Evolutionary conservation across 2,329 filamentous ascomycete genomes (phyloP), one percentile per base, ranked within the genome.

Genomic region (Aureobasidium sp.): DNA sequence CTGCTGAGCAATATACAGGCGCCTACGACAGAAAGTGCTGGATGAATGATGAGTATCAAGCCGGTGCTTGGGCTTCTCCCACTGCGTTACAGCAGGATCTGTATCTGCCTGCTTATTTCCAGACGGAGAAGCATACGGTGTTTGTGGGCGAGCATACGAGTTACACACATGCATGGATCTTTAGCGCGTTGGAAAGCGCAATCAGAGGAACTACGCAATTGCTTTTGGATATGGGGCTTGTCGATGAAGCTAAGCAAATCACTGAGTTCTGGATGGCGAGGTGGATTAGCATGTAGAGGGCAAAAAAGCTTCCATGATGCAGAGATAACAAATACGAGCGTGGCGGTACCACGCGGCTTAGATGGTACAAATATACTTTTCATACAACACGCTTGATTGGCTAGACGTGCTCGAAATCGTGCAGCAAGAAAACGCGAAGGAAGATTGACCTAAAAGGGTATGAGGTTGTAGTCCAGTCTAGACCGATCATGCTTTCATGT

Each of bases 121-220:
- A 85, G 69, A 89, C 86, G 0, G 84, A 90, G 71, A 80, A 80
- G 65, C 83, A 86, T 52, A 85, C 86, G n/a, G 83, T 89, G 37
- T 88, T 89, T 63, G 76, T 87, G 1, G 75, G 75, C 13, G 63
- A 65, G 47, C 63, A 65, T 41, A 65, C 63, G 9, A 53, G 81
- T 7, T 88, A 86, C 69, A 90, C 87, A 0, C 87, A 90, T 68
- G 86, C 85, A 1, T 89, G 86, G 86, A 87, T 88, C 55, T 81
- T 82, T 36, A 84, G 81, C 2, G 87, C 87, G 0, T 74, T 90
- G 5, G 87, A 90, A 69, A 87, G 83, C 12, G 86, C 84, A 0
- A 82, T 89, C 1, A 77, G 87, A 1, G 85, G 87, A 0, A 83
- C 84, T 0, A 79, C 84, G 5, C 85, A 90, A 72, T 66, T 89